phyloP scores from a whole-genome alignment of 345 rosid species.

The Brassica nigra region DNA sequence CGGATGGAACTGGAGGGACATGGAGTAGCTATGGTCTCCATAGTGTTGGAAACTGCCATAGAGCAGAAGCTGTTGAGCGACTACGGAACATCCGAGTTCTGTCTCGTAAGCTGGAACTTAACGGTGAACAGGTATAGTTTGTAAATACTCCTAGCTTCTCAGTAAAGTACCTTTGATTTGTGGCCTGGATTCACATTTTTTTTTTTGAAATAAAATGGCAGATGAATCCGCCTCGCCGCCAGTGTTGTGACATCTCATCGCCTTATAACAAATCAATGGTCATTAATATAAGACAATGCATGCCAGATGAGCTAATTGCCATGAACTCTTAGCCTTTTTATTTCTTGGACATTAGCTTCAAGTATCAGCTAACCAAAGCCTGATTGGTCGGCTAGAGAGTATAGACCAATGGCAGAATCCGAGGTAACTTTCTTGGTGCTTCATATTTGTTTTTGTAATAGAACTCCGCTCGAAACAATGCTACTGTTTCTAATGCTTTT shows the following conservation, averaged over 20 bases:
- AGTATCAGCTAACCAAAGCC: neutral
- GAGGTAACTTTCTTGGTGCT: neutral
- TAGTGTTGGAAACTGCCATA: slow-evolving; percentile 48
- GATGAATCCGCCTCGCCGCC: slow-evolving; percentile 38
- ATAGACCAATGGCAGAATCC: neutral
- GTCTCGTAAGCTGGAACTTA: slow-evolving; percentile 52
- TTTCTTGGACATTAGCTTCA: neutral
- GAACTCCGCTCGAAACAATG: neutral
- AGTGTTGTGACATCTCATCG: slow-evolving; percentile 36
- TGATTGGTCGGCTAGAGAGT: too few species aligned
- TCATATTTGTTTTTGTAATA: neutral
- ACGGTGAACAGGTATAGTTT: slow-evolving; percentile 59
- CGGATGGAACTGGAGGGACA: slow-evolving; percentile 46
- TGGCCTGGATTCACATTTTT: neutral
- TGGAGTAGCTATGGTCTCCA: slow-evolving; percentile 63
- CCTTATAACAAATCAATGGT: slow-evolving; percentile 39
- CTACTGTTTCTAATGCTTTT: too few species aligned
- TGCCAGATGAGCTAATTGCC: slow-evolving; percentile 33
- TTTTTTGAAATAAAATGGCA: neutral
- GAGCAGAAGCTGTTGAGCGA: slow-evolving; percentile 49
- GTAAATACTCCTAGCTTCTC: slow-evolving; percentile 38
- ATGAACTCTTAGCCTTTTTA: slow-evolving; percentile 25
- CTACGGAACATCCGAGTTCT: slow-evolving; percentile 51
- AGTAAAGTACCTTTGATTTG: neutral
- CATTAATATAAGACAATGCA: slow-evolving; percentile 36